A percentile compares a stretch with the other conserved stretches of the same genome.
phyloP scores from a whole-genome alignment of 345 rosid species.

The Nephelium lappaceum region DNA sequence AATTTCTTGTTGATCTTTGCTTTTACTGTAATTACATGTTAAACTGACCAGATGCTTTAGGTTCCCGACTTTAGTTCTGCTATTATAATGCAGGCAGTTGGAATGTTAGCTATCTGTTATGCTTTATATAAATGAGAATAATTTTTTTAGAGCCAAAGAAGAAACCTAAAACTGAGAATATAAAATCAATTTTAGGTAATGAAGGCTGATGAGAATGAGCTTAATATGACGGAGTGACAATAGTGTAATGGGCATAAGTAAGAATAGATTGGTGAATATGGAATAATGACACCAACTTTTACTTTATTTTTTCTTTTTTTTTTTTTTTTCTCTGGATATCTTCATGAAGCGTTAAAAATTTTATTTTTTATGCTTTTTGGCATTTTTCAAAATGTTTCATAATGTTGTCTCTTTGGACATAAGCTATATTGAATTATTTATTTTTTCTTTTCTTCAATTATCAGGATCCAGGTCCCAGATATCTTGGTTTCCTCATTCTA shows the following conservation, averaged over 20 bases:
- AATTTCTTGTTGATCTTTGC: not conserved
- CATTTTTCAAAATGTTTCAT: not conserved
- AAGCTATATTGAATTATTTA: constrained; percentile 18
- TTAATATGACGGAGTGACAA: not conserved
- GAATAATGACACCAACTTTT: not conserved
- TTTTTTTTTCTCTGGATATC: not conserved
- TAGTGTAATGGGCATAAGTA: not conserved
- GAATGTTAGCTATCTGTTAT: not conserved
- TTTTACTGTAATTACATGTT: not conserved
- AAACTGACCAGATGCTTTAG: not conserved
- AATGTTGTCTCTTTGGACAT: not conserved
- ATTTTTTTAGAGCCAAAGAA: not conserved
- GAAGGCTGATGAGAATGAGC: constrained; percentile 3
- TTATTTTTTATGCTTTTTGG: not conserved
- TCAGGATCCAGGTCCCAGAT: constrained; percentile 54
- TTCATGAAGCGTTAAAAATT: not conserved
- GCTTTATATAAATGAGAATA: not conserved
- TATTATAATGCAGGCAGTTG: not conserved
- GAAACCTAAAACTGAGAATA: not conserved
- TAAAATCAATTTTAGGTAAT: not conserved
- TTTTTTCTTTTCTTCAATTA: constrained; percentile 18
- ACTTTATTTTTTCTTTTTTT: not conserved
- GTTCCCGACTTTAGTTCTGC: constrained; percentile 3
- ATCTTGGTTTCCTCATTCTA: constrained; percentile 48
- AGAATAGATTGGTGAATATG: not conserved